Conservation (phyloP, 176 grass and related monocot species). For the Phragmites australis region DNA sequence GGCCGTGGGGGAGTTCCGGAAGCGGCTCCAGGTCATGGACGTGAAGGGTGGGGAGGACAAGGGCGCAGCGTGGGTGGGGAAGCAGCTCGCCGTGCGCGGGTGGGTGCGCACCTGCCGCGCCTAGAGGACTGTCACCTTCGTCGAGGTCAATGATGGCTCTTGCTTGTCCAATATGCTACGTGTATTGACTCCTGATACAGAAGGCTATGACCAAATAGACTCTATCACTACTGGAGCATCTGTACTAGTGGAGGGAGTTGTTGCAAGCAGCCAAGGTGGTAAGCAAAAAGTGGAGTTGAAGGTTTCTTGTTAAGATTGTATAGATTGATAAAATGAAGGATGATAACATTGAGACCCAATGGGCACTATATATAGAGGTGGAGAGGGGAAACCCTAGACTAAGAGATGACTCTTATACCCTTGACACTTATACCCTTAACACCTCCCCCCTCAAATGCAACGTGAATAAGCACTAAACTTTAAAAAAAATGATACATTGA, state of each 20-base stretch:
- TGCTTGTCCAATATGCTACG: conserved; percentile 99
- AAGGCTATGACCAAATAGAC: conserved; percentile 95
- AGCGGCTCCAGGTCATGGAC: conserved; percentile 58
- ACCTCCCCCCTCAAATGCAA: too few species aligned
- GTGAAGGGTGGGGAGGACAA: conserved; percentile 75
- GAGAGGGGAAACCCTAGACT: too few species aligned
- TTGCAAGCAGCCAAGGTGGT: conserved; percentile 84
- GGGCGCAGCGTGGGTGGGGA: conserved; percentile 66
- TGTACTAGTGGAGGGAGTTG: conserved; percentile 77
- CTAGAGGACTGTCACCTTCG: conserved; percentile 91
- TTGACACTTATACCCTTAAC: too few species aligned
- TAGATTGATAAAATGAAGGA: too few species aligned
- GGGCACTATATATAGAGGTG: too few species aligned
- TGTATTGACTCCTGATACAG: conserved; percentile 77
- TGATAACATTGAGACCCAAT: too few species aligned
- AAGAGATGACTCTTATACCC: too few species aligned
- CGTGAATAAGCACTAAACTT: too few species aligned
- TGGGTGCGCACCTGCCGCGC: conserved; percentile 94
- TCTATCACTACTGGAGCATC: conserved; percentile 83
- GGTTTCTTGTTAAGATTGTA: too few species aligned
- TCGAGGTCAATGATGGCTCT: conserved; percentile 98
- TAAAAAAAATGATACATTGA: too few species aligned
- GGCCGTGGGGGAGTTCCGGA: conserved; percentile 66
- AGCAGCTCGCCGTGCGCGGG: conserved; percentile 67
- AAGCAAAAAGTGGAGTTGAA: conserved; percentile 97